Base-by-base conservation (phyloP, 257 asterid species). In the Penstemon davidsonii region DNA sequence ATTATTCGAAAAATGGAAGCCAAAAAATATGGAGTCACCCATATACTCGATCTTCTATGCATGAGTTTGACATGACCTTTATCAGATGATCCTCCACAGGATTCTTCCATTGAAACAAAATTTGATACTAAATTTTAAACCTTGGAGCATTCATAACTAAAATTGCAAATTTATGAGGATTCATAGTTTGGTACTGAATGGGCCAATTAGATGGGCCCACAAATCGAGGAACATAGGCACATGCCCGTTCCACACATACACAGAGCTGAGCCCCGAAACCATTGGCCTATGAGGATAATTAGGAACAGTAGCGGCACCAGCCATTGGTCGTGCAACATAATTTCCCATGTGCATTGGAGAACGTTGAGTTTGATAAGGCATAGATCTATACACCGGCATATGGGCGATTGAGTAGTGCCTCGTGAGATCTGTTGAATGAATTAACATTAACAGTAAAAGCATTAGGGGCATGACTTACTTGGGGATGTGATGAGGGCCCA, bases 381-480 rank as follows among this genome's bases (percentile, higher is more conserved):
- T 25, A 25, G 33, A 2, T 1, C 33, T 2, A 25, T 25, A 25
- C 33, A 25, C 33, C 33, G 33, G 33, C 33, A 25, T 25, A 25
- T 15, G 33, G 33, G 33, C 33, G 33, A 25, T 25, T 25, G 33
- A 25, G 33, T 25, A 25, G 33, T 25, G 33, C 33, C 33, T 40
- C 68, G 19, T 41, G 56, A 73, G 72, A 50, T 43, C 49, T 43
- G 12, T 51, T 33, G 58, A 50, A 43, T 41, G 73, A 53, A 42
- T 49, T 25, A 25, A 25, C 33, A 25, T 25, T 25, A 25, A 25
- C 41, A 6, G 50, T 42, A 15, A 4, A 50, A 50, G 44, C 66
- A n/a, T 12, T 2, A 5, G 51, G 4, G 36, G 47, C 50, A 50
- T 38, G 7, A 37, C 71, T 25, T 25, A 25, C 33, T 25, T 25